Percentiles rank a stretch among this genome's conserved stretches.
Evolutionary conservation across 257 asterid genomes (phyloP).

Genomic region (Solanum clarkiae): DNA sequence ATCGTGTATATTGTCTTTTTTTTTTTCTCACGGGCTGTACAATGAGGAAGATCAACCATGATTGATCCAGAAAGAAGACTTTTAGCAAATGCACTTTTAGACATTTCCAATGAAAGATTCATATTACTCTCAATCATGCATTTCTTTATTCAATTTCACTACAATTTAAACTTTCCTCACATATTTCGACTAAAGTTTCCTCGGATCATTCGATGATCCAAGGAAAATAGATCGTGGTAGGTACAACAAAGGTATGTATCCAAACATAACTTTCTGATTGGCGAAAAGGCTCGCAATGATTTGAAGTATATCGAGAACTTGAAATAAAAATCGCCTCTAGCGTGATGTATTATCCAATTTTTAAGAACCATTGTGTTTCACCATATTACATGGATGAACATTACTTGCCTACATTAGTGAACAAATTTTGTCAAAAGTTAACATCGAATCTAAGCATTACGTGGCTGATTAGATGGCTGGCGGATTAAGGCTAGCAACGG

Average conservation of each 20-base stretch:
- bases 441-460: constrained; percentile 48
- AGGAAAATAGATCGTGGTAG: constrained; percentile 51
- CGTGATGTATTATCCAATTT: constrained; percentile 32
- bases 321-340: constrained; percentile 45
- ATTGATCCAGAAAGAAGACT: constrained; percentile 68
- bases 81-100: constrained; percentile 63
- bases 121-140: constrained; percentile 66
- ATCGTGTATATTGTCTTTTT: not conserved
- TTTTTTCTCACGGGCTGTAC: constrained; percentile 22
- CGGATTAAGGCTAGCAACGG: constrained; percentile 4
- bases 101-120: constrained; percentile 56
- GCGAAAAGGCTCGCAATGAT: constrained; percentile 82
- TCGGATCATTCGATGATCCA: constrained; percentile 47
- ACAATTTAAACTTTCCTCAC: constrained; percentile 44
- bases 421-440: constrained; percentile 31
- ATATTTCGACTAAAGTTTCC: constrained; percentile 39
- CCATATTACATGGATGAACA: constrained; percentile 91
- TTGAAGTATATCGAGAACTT: constrained; percentile 36
- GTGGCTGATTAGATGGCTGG: constrained; percentile 68
- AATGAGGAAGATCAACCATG: constrained; percentile 68
- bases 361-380: constrained; percentile 49
- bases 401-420: constrained; percentile 61
- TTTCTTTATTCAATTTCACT: constrained; percentile 60
- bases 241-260: constrained; percentile 56
- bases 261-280: constrained; percentile 34